Base-by-base conservation (phyloP, 805 yeast genomes). In the Wickerhamomyces xylosicus region DNA sequence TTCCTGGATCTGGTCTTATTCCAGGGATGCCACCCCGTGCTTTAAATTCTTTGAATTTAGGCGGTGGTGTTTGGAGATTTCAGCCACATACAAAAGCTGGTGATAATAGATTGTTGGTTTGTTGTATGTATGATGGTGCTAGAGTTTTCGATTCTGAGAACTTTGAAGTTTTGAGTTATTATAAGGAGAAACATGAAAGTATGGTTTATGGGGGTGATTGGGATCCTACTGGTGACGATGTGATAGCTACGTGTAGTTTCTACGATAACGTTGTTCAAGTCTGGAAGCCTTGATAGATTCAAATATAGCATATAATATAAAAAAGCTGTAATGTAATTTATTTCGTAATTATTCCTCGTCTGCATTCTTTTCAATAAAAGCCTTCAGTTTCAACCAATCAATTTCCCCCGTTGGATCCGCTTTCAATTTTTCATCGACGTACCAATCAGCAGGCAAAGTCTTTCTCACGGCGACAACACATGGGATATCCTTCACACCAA, bases 131-230 rank as follows among this genome's bases (percentile, higher is more conserved):
- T 53, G 87, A 85, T 47, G 98, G 98, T 15, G 95, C 95, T 2
- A 67, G 87, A 41, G 64, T 89, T 0, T 56, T 89, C 1, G 48
- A 53, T 18, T 53, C 47, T 4, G 42, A 44, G 10, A 40, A 47
- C 3, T 44, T 47, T 2, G 45, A 43, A 11, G 57, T 72, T 39
- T 53, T 57, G 3, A 62, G 64, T 19, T 70, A 67, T 40, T 71
- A 74, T 54, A 79, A 79, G 51, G 68, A 70, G 11, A 83, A 81
- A 22, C 97, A 90, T 54, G 79, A 77, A 37, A 85, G 96, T 43
- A 90, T 92, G 86, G 89, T 90, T 40, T 90, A 90, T 53, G 98
- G 97, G 0, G 96, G 95, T 4, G 95, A 84, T 53, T 89, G 97
- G 95, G 59, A 67, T 13, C 52, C 53, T 2, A 65, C 66, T 4